Percentiles rank a stretch among this genome's conserved stretches.
Conservation (phyloP, 768 basidiomycete genomes). For the Cyclocybe cylindracea region DNA sequence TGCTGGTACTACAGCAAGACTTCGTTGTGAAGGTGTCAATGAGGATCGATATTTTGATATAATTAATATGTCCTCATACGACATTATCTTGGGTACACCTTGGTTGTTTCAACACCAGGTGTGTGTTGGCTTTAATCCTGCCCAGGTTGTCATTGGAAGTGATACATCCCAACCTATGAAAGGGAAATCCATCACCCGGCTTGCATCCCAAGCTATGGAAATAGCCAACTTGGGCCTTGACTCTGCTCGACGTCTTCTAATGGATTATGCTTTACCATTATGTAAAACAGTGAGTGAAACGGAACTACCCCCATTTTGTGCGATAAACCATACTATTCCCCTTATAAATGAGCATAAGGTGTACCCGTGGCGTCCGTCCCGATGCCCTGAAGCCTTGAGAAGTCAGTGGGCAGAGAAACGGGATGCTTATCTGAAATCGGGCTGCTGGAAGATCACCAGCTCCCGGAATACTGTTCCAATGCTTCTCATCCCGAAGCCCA, state of each 20-base stretch:
- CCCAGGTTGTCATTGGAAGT: too few species aligned
- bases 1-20: slow-evolving; percentile 15
- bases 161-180: slow-evolving; percentile 11
- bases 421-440: slow-evolving; percentile 26
- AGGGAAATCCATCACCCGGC: slow-evolving; percentile 4
- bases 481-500: slow-evolving; percentile 31
- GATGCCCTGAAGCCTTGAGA: slow-evolving; percentile 38
- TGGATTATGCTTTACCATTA: too few species aligned
- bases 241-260: slow-evolving; percentile 21
- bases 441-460: slow-evolving; percentile 29
- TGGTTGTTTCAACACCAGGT: slow-evolving; percentile 37
- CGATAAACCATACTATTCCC: slow-evolving; percentile 42
- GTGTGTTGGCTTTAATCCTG: slow-evolving; percentile 25
- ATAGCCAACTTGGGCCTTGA: slow-evolving; percentile 15
- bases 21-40: slow-evolving; percentile 40
- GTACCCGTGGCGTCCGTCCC: slow-evolving; percentile 33
- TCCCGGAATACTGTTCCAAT: slow-evolving; percentile 36
- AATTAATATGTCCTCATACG: slow-evolving; percentile 41
- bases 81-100: slow-evolving; percentile 41
- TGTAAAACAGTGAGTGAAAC: slow-evolving; percentile 21
- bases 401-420: slow-evolving; percentile 30
- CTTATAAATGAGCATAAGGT: slow-evolving; percentile 33
- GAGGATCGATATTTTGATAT: slow-evolving; percentile 41
- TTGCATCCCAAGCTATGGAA: slow-evolving; percentile 13
- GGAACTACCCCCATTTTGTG: slow-evolving; percentile 36